Base-by-base conservation (phyloP, 2,329 filamentous ascomycete genomes). In the Cordyceps tenuipes region DNA sequence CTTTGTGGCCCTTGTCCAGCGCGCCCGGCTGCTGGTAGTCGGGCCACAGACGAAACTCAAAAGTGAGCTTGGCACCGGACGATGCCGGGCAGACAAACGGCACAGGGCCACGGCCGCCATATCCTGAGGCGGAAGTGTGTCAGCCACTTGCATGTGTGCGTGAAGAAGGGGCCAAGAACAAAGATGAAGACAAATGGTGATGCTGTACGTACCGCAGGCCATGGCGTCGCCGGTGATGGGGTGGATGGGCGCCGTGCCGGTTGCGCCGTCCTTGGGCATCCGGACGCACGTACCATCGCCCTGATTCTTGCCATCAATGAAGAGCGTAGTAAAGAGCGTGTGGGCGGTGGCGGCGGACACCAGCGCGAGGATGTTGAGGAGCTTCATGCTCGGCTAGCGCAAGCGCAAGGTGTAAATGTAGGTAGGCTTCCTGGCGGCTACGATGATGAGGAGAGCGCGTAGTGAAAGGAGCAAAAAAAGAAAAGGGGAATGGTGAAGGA, bases 271-370 rank as follows among this genome's bases (percentile, higher is more conserved):
- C 46, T 73, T 76, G 58, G 82, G 82, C 81, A 88, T 87, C 47
- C 88, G 85, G 55, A 91, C 80, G 66, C 87, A 90, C 29, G 84
- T 86, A 34, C 83, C 88, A 68, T 89, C 84, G 62, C 88, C 88
- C 71, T 90, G 84, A 66, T 81, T 79, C 52, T 79, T 72, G 62
- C 81, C 81, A 66, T 88, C 76, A 65, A 89, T 72, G 64, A 80
- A 85, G 53, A 89, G 74, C 4, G 81, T 87, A 1, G 84, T 86
- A 68, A 89, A 82, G 53, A 82, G 70, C 6, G 85, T 87, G 68
- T 89, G 86, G 47, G 82, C 82, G 52, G 68, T 70, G 23, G 72
- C 72, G n/a, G 69, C 63, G 15, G 71, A 66, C 57, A 73, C 73
- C 57, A 81, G 63, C 57, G 69, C 72, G 52, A 76, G 63, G 12